Evolutionary conservation across 2,329 filamentous ascomycete species (phyloP).

Genomic region (Penicillium concentricum): DNA sequence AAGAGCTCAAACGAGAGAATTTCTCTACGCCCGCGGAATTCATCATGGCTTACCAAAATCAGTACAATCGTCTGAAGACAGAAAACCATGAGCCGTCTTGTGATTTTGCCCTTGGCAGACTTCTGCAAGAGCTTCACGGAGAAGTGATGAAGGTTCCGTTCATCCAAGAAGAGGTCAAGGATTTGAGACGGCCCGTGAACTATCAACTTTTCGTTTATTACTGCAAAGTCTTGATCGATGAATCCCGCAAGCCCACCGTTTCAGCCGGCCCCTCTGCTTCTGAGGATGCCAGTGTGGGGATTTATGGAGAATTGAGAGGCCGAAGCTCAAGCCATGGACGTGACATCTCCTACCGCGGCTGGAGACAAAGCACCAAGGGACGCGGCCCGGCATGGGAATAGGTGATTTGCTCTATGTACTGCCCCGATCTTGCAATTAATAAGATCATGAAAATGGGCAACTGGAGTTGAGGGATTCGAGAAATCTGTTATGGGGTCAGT

Average conservation of each 20-base stretch:
- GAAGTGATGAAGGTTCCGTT: neutral
- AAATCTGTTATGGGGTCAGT: too few relatives aligned
- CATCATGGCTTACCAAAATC: conserved; percentile 3
- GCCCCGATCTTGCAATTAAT: neutral
- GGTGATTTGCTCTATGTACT: neutral
- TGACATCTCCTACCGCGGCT: conserved; percentile 1
- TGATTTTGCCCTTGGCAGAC: neutral
- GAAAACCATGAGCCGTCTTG: neutral
- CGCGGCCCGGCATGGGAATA: neutral
- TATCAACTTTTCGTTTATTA: conserved; percentile 3
- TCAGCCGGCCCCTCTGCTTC: too few relatives aligned
- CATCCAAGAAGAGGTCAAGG: neutral
- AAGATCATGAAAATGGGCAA: neutral
- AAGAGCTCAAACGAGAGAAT: neutral
- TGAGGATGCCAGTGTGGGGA: neutral
- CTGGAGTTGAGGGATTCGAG: neutral
- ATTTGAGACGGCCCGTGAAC: neutral
- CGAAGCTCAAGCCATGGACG: neutral
- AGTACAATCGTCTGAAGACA: conserved; percentile 1
- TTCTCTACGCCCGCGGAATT: neutral
- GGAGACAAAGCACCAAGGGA: neutral
- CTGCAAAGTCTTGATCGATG: neutral
- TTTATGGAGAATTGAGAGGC: neutral
- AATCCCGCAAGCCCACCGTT: neutral
- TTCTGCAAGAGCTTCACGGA: neutral